Evolutionary conservation across 2,329 filamentous ascomycete genomes (phyloP), one percentile per base, ranked within the genome.

Genomic region (Lachnellula arida): DNA sequence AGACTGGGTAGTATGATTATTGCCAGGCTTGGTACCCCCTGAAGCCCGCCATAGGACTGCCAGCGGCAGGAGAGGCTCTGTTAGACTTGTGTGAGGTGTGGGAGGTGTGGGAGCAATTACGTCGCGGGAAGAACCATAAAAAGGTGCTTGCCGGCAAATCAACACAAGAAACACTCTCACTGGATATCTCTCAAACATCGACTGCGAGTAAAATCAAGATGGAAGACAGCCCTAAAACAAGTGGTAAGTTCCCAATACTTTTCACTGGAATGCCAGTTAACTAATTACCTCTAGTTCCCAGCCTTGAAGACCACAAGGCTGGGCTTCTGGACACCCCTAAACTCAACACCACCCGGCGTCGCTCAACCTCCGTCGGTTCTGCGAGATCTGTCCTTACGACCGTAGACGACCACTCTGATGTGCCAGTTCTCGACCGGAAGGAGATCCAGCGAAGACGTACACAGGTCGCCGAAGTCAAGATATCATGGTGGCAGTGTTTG

Each of bases 401-500:
- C 25, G 50, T 52, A n/a, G 40, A 19, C 6, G 32, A 46, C 5
- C 25, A 52, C 4, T 44, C 42, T 6, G 17, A 44, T 17, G 42
- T 44, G 11, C 42, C 42, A 22, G 44, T 22, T 19, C 15, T 34
- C 6, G 40, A 52, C 12, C 11, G 35, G 43, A 44, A 12, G 42
- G 5, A 19, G 42, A 22, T 44, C 15, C 42, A 17, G 11, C n/a
- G 42, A 19, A 17, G 42, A 23, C 17, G 42, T 22, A 44, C 42
- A 22, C 42, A 44, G 22, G 42, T 44, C 1, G 35, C 48, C 9
- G 35, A 43, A 17, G 37, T 54, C n/a, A 23, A 49, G 9, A 12
- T 54, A 8, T 23, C 52, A 6, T 54, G 46, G 22, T 54, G 44
- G 52, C 19, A 54, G n/a, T 49, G 35, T 44, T 6, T 49, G 12